phyloP scores from a whole-genome alignment of 257 asterid species.

The Plantago ovata region DNA sequence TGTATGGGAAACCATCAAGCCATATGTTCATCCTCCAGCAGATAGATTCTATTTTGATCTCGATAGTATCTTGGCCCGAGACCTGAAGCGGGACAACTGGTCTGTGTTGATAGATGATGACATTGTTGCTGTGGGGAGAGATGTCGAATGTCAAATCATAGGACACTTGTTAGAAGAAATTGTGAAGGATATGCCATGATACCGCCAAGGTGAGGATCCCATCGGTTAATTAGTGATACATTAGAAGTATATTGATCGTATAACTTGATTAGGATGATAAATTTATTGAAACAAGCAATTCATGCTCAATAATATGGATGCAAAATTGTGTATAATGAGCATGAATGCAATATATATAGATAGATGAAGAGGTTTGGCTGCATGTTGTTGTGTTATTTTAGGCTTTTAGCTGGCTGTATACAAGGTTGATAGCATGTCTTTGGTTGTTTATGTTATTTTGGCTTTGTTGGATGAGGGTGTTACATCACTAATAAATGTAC shows the following conservation, averaged over 20 bases:
- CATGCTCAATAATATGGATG: not conserved
- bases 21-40: conserved; percentile 39
- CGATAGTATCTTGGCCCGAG: conserved; percentile 60
- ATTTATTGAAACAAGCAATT: not conserved
- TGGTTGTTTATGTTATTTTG: no score
- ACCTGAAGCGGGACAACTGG: conserved; percentile 64
- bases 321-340: conserved; percentile 3
- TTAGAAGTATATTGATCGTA: not conserved
- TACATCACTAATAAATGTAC: no score
- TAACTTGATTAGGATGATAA: not conserved
- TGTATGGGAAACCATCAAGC: conserved; percentile 52
- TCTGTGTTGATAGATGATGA: conserved; percentile 54
- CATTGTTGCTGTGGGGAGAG: conserved; percentile 51
- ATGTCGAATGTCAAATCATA: conserved; percentile 54
- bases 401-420: not conserved
- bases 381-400: no score
- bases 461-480: no score
- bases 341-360: not conserved
- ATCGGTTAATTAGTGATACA: not conserved
- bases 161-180: conserved; percentile 66
- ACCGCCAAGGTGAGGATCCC: not conserved
- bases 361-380: conserved; percentile 9
- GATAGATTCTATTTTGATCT: conserved; percentile 45
- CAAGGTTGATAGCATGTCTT: not conserved
- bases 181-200: conserved; percentile 33